Percentiles rank a stretch among this genome's conserved stretches.
phyloP scores from a whole-genome alignment of 2,329 filamentous ascomycete genomes.

The Periconia digitata region DNA sequence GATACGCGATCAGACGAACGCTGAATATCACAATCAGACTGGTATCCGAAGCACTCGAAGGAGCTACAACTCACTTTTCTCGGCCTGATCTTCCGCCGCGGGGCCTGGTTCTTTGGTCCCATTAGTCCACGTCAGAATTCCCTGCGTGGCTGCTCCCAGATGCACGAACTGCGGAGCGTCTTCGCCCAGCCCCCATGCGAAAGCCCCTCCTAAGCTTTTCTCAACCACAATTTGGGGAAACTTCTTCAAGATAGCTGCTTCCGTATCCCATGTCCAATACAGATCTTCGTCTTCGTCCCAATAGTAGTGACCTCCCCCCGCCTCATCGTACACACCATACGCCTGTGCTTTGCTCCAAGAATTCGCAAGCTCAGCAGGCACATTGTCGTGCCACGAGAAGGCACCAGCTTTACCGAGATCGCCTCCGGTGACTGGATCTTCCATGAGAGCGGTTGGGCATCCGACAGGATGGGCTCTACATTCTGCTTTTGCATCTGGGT shows the following conservation, averaged over 20 bases:
- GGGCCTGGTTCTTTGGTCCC: neutral
- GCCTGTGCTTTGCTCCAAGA: slow-evolving; percentile 61
- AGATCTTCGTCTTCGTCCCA: slow-evolving; percentile 61
- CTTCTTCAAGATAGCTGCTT: slow-evolving; percentile 62
- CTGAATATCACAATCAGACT: neutral
- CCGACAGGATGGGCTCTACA: slow-evolving; percentile 56
- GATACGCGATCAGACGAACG: neutral
- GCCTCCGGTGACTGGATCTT: slow-evolving; percentile 59
- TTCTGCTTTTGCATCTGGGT: slow-evolving; percentile 42
- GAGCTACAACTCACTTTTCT: slow-evolving; percentile 4
- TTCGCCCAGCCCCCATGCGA: slow-evolving; percentile 74
- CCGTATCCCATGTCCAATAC: slow-evolving; percentile 75
- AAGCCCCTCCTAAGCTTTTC: slow-evolving; percentile 65
- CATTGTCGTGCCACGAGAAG: slow-evolving; percentile 51
- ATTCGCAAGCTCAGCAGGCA: slow-evolving; percentile 46
- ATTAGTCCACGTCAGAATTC: slow-evolving; percentile 1
- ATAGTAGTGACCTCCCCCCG: slow-evolving; percentile 66
- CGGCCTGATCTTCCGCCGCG: neutral
- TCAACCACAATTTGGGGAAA: slow-evolving; percentile 59
- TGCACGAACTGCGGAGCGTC: slow-evolving; percentile 50
- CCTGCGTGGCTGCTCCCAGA: slow-evolving; percentile 39
- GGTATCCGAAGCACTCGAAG: neutral
- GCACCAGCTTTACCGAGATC: slow-evolving; percentile 61
- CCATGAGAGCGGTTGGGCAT: slow-evolving; percentile 62
- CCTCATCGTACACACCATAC: slow-evolving; percentile 58